Base-by-base conservation (phyloP, 129 eudicot species). In the Helianthus tuberosus region DNA sequence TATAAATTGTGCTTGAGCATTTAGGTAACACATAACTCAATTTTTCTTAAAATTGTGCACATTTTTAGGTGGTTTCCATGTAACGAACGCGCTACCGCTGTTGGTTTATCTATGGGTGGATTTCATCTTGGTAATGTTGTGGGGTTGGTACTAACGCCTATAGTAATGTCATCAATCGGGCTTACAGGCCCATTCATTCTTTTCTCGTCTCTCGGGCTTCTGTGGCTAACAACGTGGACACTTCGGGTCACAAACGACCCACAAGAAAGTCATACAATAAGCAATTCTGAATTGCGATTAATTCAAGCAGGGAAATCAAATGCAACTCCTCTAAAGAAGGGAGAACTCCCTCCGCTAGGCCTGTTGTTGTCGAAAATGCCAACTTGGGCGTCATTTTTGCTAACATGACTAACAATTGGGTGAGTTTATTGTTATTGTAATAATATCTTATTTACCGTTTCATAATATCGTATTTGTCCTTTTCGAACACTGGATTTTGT, bases 91-190 rank as follows among this genome's bases (percentile, higher is more conserved):
- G 97, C 99, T 0, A 91, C 97, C 3, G 97, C 99, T 0, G 97
- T 94, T 46, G 99, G 97, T 69, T 50, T 94, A 69, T 91, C 99
- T 13, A 94, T 94, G 99, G 99, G 96, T 20, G 99, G 99, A 52
- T 94, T 94, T 78, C 99, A 94, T 59, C 93, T 94, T 27, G 99
- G 99, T 64, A 94, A 94, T 47, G 97, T 94, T 29, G 89, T 91
- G 68, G 99, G 99, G 15, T 77, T 94, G 60, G 77, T 91, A 46
- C 69, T 91, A 46, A 84, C 97, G 8, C 99, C 99, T 9, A 27
- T 88, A 5, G 68, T 82, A 11, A 90, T 94, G 93, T 73, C 93
- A 4, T 83, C 96, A 0, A 55, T 89, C 52, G 97, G 99, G 35
- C 76, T 91, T 41, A 85, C 91, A 1, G 99, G 99, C 11, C 99